Percentiles rank a stretch among this genome's conserved stretches.
Conservation (phyloP, 176 grass and related monocot genomes). For the Metroxylon sagu region DNA sequence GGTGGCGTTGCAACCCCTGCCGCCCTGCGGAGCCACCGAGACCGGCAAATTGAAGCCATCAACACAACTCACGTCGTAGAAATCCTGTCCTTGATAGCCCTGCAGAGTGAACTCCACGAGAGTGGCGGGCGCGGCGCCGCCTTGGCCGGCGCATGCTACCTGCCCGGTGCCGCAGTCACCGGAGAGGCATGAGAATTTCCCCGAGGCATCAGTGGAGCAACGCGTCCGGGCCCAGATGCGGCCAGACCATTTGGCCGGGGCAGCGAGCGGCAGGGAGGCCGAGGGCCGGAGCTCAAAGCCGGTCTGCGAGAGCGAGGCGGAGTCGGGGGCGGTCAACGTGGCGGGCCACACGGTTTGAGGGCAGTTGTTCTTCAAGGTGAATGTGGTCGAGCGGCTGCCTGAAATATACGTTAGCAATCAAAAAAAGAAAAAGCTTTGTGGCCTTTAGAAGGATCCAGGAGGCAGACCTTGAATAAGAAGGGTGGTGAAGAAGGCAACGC, state of each 20-base stretch:
- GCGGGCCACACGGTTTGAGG: constrained; percentile 37
- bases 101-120: constrained; percentile 51
- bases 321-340: constrained; percentile 6
- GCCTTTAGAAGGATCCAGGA: too few species aligned
- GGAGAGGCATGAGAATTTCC: constrained; percentile 37
- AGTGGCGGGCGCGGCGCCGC: constrained; percentile 34
- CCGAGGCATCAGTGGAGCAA: constrained; percentile 19
- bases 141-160: constrained; percentile 29
- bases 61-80: constrained; percentile 55
- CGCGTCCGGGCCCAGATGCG: constrained; percentile 40
- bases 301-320: constrained; percentile 20
- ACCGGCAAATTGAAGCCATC: constrained; percentile 63
- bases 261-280: not conserved
- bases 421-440: too few species aligned
- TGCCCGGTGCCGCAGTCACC: constrained; percentile 44
- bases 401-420: not conserved
- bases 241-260: constrained; percentile 31
- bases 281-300: constrained; percentile 29
- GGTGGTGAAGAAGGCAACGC: too few species aligned
- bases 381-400: constrained; percentile 25
- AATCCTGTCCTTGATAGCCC: constrained; percentile 15
- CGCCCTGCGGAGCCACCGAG: constrained; percentile 13
- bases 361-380: constrained; percentile 55
- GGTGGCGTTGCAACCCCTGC: not conserved
- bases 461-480: too few species aligned